Conservation (phyloP, 768 basidiomycete species). For the Naganishia randhawae region DNA sequence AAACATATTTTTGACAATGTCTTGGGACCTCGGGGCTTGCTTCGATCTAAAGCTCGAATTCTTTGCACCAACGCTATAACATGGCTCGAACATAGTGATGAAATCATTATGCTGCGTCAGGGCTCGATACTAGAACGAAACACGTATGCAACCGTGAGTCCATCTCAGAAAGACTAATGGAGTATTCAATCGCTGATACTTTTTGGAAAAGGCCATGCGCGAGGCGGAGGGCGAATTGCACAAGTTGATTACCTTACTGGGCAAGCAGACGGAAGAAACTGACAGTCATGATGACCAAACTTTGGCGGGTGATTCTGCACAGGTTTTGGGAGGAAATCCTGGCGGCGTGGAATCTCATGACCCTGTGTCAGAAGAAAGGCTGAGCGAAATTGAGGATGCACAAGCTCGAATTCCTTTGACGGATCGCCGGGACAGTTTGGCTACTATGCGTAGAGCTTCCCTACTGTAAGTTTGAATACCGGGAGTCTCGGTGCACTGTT, state of each 20-base stretch:
- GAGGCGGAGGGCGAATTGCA: constrained; percentile 65
- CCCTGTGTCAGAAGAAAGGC: constrained; percentile 16
- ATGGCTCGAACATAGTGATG: constrained; percentile 74
- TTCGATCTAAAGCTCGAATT: constrained; percentile 76
- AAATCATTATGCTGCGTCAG: constrained; percentile 68
- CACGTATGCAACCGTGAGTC: constrained; percentile 58
- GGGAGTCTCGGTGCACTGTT: no score
- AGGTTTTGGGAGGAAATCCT: no score
- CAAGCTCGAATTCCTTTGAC: constrained; percentile 34
- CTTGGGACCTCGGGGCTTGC: constrained; percentile 76
- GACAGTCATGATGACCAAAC: constrained; percentile 1
- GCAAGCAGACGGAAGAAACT: constrained; percentile 44
- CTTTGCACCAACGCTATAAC: constrained; percentile 82
- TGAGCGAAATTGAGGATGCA: constrained; percentile 38
- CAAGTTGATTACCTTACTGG: constrained; percentile 60
- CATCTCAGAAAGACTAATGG: background rate
- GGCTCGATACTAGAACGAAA: constrained; percentile 78
- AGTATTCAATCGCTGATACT: background rate
- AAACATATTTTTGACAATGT: constrained; percentile 62
- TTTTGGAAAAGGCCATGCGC: constrained; percentile 49
- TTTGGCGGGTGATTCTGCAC: no score
- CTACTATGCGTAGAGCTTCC: constrained; percentile 47
- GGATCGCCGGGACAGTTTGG: constrained; percentile 40
- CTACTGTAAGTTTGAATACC: constrained; percentile 39
- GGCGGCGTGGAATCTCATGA: constrained; percentile 36